A percentile compares a stretch with the other conserved stretches of the same genome.
phyloP scores from a whole-genome alignment of 805 yeast genomes.

The Saturnispora galanensis region DNA sequence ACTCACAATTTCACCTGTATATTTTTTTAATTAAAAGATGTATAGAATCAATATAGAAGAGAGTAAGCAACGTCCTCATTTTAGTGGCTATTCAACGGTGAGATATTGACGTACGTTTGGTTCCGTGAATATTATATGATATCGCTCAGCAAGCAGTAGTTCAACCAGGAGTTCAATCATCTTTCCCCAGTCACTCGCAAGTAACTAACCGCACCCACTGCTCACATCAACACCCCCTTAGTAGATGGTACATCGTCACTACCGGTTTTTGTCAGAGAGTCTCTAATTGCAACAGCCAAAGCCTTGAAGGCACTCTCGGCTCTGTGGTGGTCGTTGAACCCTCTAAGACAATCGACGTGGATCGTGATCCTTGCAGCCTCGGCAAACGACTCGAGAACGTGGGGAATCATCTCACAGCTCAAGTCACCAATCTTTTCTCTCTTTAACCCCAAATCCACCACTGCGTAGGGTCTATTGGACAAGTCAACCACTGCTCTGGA shows the following conservation, averaged over 20 bases:
- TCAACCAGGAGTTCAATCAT: too few relatives aligned
- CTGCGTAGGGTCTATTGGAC: conserved; percentile 88
- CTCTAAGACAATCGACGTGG: conserved; percentile 91
- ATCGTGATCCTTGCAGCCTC: conserved; percentile 82
- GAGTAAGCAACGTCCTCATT: too few relatives aligned
- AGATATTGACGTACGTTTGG: too few relatives aligned
- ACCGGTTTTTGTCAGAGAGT: conserved; percentile 76
- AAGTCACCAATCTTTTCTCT: conserved; percentile 91
- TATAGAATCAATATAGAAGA: too few relatives aligned
- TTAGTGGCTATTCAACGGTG: too few relatives aligned
- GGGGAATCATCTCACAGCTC: conserved; percentile 96
- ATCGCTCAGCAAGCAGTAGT: too few relatives aligned
- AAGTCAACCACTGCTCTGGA: conserved; percentile 94
- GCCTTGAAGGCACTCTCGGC: conserved; percentile 97
- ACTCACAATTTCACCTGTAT: too few relatives aligned
- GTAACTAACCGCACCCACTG: neutral
- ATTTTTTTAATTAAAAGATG: too few relatives aligned
- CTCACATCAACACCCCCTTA: conserved; percentile 78
- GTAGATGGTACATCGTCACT: conserved; percentile 90
- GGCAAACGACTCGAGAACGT: conserved; percentile 88
- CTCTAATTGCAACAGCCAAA: conserved; percentile 82
- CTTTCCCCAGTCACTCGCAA: too few relatives aligned
- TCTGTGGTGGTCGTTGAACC: conserved; percentile 92
- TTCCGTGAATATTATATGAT: too few relatives aligned
- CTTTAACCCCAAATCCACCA: conserved; percentile 77